Evolutionary conservation across 768 basidiomycete genomes (phyloP), one percentile per base, ranked within the genome.

Genomic region (Filobasidium floriforme): DNA sequence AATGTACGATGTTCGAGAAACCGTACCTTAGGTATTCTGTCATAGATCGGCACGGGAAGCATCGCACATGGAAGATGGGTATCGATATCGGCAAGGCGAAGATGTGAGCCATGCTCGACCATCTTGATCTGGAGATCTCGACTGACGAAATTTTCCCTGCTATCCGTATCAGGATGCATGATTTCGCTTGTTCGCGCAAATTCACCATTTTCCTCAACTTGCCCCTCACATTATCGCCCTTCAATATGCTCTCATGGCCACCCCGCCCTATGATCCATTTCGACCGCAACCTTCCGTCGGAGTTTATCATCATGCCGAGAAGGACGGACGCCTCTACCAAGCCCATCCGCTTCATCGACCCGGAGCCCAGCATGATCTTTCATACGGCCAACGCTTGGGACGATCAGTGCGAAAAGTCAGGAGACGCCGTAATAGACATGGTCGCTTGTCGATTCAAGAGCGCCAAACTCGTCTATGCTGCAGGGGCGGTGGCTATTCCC

Each of bases 321-420:
- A 6, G 26, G 15, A 32, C 14, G 12, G 68, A 71, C 41, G 49
- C 59, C 2, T 70, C 72, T 2, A 62, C 72, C 1, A 62, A 66
- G 29, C 73, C 74, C 1, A 66, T 67, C 15, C 74, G 77, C 59
- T 80, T 78, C 68, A 69, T 66, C 40, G 76, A 78, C 29, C 41
- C 68, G 7, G 75, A 80, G 52, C 76, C 78, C 3, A 76, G 79
- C 65, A 71, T 79, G 66, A 79, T 81, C 41, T 80, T 81, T 68
- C 80, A 81, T 68, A 80, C 80, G 1, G 80, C 79, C 22, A 79
- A 79, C 60, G 73, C 79, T 4, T 80, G 73, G 77, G 76, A 80
- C 70, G 79, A 77, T 28, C 44, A 66, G 41, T 59, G 28, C 59
- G 46, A 67, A 37, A 40, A 57, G 7, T 60, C 66, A 12, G 73